phyloP scores from a whole-genome alignment of 2,329 filamentous ascomycete genomes.

The Pyrenophora teres region DNA sequence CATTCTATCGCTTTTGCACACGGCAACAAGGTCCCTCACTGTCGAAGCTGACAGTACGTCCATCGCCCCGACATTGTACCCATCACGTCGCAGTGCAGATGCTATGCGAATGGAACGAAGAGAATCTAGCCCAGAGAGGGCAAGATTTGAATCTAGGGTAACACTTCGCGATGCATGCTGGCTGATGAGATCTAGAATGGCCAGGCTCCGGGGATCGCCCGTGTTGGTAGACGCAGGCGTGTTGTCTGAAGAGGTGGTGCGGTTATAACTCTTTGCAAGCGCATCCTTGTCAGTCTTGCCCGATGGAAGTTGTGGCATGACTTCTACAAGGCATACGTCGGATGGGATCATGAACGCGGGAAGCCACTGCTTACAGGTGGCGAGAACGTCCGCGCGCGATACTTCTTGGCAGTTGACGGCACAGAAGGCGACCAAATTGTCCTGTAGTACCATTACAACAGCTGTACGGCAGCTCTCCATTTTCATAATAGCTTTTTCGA shows the following conservation, averaged over 20 bases:
- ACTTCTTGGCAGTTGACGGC: conserved; percentile 55
- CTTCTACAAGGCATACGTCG: conserved; percentile 66
- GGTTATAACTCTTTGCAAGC: conserved; percentile 62
- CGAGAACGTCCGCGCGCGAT: conserved; percentile 54
- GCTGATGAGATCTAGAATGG: conserved; percentile 51
- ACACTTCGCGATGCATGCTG: conserved; percentile 50
- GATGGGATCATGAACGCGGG: conserved; percentile 82
- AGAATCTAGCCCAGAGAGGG: conserved; percentile 68
- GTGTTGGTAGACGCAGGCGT: conserved; percentile 5
- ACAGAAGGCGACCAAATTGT: conserved; percentile 76
- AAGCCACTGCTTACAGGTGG: conserved; percentile 73
- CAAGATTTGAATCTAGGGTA: conserved; percentile 52
- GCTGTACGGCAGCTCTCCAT: conserved; percentile 60
- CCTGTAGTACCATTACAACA: conserved; percentile 68
- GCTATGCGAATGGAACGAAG: conserved; percentile 66
- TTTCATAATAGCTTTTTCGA: conserved; percentile 44
- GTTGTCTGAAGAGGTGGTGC: conserved; percentile 22
- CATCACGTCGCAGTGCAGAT: conserved; percentile 63
- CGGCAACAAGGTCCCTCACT: conserved; percentile 38
- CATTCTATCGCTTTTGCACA: conserved; percentile 19
- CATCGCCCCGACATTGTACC: conserved; percentile 61
- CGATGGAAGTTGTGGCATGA: conserved; percentile 76
- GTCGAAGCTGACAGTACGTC: conserved; percentile 65
- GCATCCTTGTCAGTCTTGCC: conserved; percentile 79
- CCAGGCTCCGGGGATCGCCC: conserved; percentile 15